Base-by-base conservation (phyloP, 805 yeast species). In the Nakazawaea populi region DNA sequence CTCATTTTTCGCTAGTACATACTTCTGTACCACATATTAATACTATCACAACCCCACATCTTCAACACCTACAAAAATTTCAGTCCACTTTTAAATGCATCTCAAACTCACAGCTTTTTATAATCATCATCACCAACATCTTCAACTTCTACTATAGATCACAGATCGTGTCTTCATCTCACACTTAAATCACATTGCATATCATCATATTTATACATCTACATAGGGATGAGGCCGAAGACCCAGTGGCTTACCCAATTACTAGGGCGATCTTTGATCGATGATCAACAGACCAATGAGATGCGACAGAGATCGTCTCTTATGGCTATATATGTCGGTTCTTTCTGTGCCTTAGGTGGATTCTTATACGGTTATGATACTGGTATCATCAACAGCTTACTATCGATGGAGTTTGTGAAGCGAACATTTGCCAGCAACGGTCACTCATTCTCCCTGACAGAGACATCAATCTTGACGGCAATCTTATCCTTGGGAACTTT, bases 301-400 rank as follows among this genome's bases (percentile, higher is more conserved):
- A 31, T 24, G 14, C 58, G 58, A 38, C 54, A 58, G 40, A 56
- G 58, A 58, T 80, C 89, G 0, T 73, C 83, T 3, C 67, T 74
- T 43, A 80, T 84, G 75, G 89, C 95, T 4, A 65, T 87, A 35
- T 69, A 77, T 7, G 91, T 89, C 4, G 96, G 96, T 52, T 62
- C 80, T 27, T 83, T 89, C 53, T 92, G 94, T 9, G 95, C 96
- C 11, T 77, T 87, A n/a, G 96, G 96, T 30, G 97, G 96, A 0
- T 87, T 89, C 62, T 70, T 89, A 41, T 89, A 85, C 63, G 96
- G 96, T 1, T 90, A 87, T 62, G 96, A 89, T 65, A 89, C 97
- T 0, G 96, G 96, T 1, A 69, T 88, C 44, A 85, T 89, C 47
- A 89, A 89, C 62, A 89, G 88, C 54, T 70, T 89, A 5, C 62